Base-by-base conservation (phyloP, 2,329 filamentous ascomycete genomes). In the Ascochyta fabae region DNA sequence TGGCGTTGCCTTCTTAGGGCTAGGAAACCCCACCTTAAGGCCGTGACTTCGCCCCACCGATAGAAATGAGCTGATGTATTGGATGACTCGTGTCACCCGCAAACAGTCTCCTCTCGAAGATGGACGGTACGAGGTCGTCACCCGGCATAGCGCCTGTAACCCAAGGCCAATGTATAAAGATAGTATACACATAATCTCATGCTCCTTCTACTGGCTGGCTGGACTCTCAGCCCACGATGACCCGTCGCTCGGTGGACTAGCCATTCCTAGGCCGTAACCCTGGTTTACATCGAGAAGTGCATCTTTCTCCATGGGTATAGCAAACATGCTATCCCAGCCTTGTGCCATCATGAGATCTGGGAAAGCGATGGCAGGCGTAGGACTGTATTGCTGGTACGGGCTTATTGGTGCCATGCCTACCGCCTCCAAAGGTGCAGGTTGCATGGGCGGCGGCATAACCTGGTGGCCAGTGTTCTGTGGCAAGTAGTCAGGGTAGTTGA, bases 241-340 rank as follows among this genome's bases (percentile, higher is more conserved):
- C 0, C 40, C 27, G 19, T 66, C 64, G 26, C 60, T 65, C 19
- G 66, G 66, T n/a, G 65, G 64, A 44, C 63, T 69, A 7, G 58
- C 55, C 59, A 62, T 64, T 16, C 62, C 61, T 31, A 67, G 42
- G 3, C 62, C 60, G 23, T 65, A 67, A 1, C 58, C 60, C n/a
- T 62, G 59, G 5, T 27, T 53, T 1, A 60, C 56, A 46, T 71
- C 67, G 10, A 64, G 61, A 42, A 66, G 61, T 5, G 58, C 23
- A 10, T 64, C 59, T 19, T 70, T 59, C 49, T 68, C 66, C 68
- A 71, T 71, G 19, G 68, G 68, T 24, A 71, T 66, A 1, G 58
- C 54, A 43, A 70, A 71, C 43, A 64, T 60, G 41, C 61, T 65
- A 36, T 66, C 65, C 68, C 68, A 70, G 9, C 68, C 67, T 4